A percentile compares a stretch with the other conserved stretches of the same genome.
phyloP scores from a whole-genome alignment of 805 yeast species.

The Danielia oregonensis region DNA sequence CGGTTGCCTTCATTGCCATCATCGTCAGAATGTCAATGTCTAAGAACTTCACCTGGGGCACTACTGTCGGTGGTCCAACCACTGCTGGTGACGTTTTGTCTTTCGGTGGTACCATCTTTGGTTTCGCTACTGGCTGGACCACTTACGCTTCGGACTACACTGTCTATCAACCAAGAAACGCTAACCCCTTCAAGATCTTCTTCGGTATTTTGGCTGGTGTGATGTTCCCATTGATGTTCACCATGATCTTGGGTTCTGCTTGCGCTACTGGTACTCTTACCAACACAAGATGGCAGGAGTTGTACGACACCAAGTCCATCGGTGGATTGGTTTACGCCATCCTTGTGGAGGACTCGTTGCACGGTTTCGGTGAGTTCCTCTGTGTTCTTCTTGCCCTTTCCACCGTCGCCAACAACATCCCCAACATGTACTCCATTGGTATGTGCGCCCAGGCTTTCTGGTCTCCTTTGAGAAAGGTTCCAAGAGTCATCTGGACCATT shows the following conservation, averaged over 20 bases:
- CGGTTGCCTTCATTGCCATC: conserved; percentile 68
- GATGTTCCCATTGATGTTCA: conserved; percentile 63
- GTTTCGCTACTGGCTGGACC: conserved; percentile 94
- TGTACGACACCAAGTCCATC: conserved; percentile 51
- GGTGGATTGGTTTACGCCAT: conserved; percentile 86
- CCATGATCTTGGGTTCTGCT: conserved; percentile 84
- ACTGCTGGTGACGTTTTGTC: conserved; percentile 77
- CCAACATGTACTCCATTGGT: conserved; percentile 90
- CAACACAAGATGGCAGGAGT: conserved; percentile 39
- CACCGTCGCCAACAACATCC: conserved; percentile 87
- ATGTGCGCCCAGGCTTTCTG: conserved; percentile 83
- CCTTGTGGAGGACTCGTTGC: conserved; percentile 73
- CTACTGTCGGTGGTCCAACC: conserved; percentile 46
- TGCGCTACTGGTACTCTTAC: conserved; percentile 63
- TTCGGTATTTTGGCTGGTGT: conserved; percentile 62
- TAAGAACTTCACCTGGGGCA: conserved; percentile 47
- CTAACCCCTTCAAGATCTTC: conserved; percentile 58
- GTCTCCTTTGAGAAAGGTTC: conserved; percentile 69
- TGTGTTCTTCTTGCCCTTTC: conserved; percentile 81
- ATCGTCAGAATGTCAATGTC: conserved; percentile 72
- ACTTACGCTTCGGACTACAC: conserved; percentile 92
- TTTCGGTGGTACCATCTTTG: conserved; percentile 79
- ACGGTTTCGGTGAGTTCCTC: conserved; percentile 87
- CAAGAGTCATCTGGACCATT: conserved; percentile 81
- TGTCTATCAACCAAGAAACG: conserved; percentile 72